Conservation (phyloP, 2,329 filamentous ascomycete species). For the Lecanicillium sp. region DNA sequence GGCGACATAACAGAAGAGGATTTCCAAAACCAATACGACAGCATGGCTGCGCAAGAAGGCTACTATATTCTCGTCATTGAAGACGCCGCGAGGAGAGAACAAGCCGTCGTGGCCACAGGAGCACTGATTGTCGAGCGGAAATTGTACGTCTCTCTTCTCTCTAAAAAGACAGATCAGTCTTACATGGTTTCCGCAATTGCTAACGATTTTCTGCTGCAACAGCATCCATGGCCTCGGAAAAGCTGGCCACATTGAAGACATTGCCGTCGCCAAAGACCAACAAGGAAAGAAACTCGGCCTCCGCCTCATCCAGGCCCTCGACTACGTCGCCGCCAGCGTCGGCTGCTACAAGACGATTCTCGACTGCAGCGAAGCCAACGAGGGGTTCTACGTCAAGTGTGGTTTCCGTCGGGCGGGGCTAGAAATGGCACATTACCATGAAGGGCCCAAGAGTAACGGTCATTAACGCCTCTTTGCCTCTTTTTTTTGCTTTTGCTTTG, state of each 20-base stretch:
- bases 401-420: slow-evolving; percentile 86
- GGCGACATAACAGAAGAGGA: slow-evolving; percentile 71
- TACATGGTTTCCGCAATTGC: too few species aligned
- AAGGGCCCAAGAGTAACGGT: slow-evolving; percentile 40
- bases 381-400: slow-evolving; percentile 97
- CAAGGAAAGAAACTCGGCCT: slow-evolving; percentile 96
- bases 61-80: slow-evolving; percentile 87
- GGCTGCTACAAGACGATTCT: slow-evolving; percentile 97
- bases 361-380: slow-evolving; percentile 92
- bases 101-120: slow-evolving; percentile 78
- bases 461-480: slow-evolving; percentile 1
- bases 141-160: slow-evolving; percentile 65
- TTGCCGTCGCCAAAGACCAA: slow-evolving; percentile 88
- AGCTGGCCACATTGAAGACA: slow-evolving; percentile 96
- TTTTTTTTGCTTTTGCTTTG: slow-evolving; percentile 11
- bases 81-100: slow-evolving; percentile 49
- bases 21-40: slow-evolving; percentile 75
- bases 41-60: slow-evolving; percentile 64
- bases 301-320: slow-evolving; percentile 86
- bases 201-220: slow-evolving; percentile 7
- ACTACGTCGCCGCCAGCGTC: slow-evolving; percentile 76
- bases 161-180: too few species aligned
- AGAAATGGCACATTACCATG: slow-evolving; percentile 97
- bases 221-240: slow-evolving; percentile 73
- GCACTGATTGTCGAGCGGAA: slow-evolving; percentile 89